Conservation (phyloP, 176 grass and related monocot species). For the Miscanthus lutarioriparius region DNA sequence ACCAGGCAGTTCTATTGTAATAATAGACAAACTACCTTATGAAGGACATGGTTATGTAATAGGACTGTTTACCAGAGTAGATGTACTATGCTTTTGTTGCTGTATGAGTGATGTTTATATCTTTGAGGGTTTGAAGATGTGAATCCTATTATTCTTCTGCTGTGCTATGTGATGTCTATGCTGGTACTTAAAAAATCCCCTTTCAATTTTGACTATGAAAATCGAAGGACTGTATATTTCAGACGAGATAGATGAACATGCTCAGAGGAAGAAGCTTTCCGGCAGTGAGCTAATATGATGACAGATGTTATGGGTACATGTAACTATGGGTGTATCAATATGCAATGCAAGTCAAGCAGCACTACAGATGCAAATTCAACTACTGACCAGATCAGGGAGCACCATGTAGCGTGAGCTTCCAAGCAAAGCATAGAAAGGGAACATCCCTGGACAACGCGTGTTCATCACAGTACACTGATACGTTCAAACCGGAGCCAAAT, state of each 20-base stretch:
- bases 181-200: background rate
- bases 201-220: background rate
- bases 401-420: background rate
- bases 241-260: background rate
- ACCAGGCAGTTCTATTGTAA: conserved; percentile 35
- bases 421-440: background rate
- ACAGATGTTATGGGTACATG: background rate
- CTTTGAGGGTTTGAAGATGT: conserved; percentile 11
- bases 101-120: conserved; percentile 20
- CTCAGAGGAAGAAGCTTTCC: background rate
- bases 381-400: background rate
- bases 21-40: conserved; percentile 9
- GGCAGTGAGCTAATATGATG: background rate
- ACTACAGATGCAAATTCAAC: background rate
- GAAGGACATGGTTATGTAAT: background rate
- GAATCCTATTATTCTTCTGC: background rate
- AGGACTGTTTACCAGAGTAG: conserved; percentile 5
- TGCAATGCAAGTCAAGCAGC: background rate
- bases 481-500: background rate
- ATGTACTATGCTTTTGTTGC: background rate
- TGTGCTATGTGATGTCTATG: background rate
- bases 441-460: background rate
- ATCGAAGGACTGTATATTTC: background rate
- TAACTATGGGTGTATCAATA: background rate
- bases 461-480: conserved; percentile 9